These are phyloP conservation scores for Peniophora sp. DNA, from an alignment of 1,284 basidiomycete genomes.

Conservation along the genomic window DNA sequence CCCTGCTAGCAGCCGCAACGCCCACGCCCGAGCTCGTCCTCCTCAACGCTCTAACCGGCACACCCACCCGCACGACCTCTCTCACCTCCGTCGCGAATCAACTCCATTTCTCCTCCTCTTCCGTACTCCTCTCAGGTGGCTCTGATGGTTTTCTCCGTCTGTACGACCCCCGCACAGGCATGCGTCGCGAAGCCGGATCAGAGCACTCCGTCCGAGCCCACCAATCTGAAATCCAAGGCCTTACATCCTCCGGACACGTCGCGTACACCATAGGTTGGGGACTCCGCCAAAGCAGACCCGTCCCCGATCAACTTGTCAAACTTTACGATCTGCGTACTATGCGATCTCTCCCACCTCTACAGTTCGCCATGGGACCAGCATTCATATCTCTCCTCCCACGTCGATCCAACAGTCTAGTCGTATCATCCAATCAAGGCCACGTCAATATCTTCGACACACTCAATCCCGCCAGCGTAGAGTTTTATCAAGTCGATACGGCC, in stretches of 20 bases:
- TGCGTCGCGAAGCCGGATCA: slow-evolving; percentile 33
- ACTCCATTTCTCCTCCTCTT: slow-evolving; percentile 54
- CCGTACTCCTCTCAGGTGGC: slow-evolving; percentile 63
- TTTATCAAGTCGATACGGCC: slow-evolving; percentile 69
- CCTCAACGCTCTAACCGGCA: slow-evolving; percentile 72
- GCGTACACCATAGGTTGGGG: slow-evolving; percentile 84
- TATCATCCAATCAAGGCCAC: slow-evolving; percentile 80
- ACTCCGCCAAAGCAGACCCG: slow-evolving; percentile 76
- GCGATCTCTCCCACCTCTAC: slow-evolving; percentile 73
- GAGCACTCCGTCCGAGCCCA: slow-evolving; percentile 68
- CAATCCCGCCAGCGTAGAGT: slow-evolving; percentile 64
- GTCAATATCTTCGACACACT: slow-evolving; percentile 87
- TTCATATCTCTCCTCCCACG: slow-evolving; percentile 83
- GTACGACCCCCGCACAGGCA: slow-evolving; percentile 75
- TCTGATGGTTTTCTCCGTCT: slow-evolving; percentile 80
- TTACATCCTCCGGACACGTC: slow-evolving; percentile 72
- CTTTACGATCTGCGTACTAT: slow-evolving; percentile 86
- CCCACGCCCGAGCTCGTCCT: slow-evolving; percentile 58
- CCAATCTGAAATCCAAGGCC: slow-evolving; percentile 74
- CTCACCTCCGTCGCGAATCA: slow-evolving; percentile 55
- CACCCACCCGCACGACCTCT: slow-evolving; percentile 49
- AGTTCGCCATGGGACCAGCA: slow-evolving; percentile 84
- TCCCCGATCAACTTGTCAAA: slow-evolving; percentile 89
- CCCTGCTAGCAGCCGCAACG: slow-evolving; percentile 58
- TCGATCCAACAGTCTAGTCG: slow-evolving; percentile 69